Conservation (phyloP, 2,329 filamentous ascomycete genomes). For the Pochonia chlamydosporia region DNA sequence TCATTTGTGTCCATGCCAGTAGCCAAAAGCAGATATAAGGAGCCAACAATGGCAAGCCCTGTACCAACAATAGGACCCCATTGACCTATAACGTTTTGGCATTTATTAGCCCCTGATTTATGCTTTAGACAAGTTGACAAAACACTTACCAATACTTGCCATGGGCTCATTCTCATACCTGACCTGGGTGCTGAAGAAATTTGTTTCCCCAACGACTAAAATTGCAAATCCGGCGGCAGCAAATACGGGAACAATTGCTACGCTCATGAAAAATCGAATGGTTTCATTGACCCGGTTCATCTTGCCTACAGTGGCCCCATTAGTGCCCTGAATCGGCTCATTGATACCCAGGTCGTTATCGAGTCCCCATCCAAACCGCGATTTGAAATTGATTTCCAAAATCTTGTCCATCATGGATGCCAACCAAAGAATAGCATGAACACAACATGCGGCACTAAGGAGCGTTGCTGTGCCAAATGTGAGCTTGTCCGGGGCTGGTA, state of each 20-base stretch:
- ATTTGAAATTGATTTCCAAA: slow-evolving; percentile 54
- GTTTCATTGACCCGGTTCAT: slow-evolving; percentile 51
- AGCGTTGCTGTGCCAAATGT: slow-evolving; percentile 56
- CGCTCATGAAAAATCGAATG: slow-evolving; percentile 47
- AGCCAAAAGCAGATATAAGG: slow-evolving; percentile 48
- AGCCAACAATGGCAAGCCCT: slow-evolving; percentile 50
- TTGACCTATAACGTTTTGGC: slow-evolving; percentile 34
- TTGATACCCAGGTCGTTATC: slow-evolving; percentile 24
- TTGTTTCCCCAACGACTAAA: slow-evolving; percentile 55
- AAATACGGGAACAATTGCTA: slow-evolving; percentile 54
- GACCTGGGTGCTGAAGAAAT: slow-evolving; percentile 55
- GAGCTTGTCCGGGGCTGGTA: slow-evolving; percentile 49
- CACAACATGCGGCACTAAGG: slow-evolving; percentile 57
- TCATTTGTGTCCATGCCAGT: slow-evolving; percentile 18
- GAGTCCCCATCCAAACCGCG: slow-evolving; percentile 20
- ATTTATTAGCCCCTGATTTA: background rate
- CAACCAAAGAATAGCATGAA: slow-evolving; percentile 57
- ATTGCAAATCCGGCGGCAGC: slow-evolving; percentile 52
- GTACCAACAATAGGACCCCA: slow-evolving; percentile 57
- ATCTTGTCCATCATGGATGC: slow-evolving; percentile 61
- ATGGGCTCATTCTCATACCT: slow-evolving; percentile 57
- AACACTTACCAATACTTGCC: slow-evolving; percentile 47
- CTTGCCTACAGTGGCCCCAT: slow-evolving; percentile 43
- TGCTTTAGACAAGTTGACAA: background rate
- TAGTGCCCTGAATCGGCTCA: slow-evolving; percentile 44